Evolutionary conservation across 108 stramenopile species (phyloP), one percentile per base, ranked within the genome.

Genomic region (Halocafeteria seosinensis): DNA sequence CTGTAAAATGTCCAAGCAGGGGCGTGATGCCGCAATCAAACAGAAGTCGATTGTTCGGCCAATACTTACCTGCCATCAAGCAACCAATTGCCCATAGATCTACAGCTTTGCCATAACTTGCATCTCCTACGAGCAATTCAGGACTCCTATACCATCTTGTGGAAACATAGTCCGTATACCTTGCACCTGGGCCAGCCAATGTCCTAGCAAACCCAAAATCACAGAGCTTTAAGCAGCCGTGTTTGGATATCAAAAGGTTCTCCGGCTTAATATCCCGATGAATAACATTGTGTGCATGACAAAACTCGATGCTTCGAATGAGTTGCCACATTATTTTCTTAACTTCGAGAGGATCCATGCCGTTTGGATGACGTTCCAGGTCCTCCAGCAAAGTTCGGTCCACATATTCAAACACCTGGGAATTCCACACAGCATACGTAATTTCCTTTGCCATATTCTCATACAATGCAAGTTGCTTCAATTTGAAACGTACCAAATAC

Each of bases 41-140:
- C n/a, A n/a, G n/a, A n/a, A n/a, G n/a, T n/a, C n/a, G n/a, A n/a
- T n/a, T n/a, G n/a, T n/a, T n/a, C n/a, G n/a, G n/a, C n/a, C n/a
- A n/a, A n/a, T n/a, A n/a, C n/a, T n/a, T n/a, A n/a, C n/a, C n/a
- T 17, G 78, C 82, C 74, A 79, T 76, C 37, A 98, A 90, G 57
- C 92, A 92, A 0, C 96, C 96, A 11, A 88, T 89, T 21, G 87
- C 85, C 92, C 92, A 98, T 62, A 98, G 84, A 64, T 98, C 96
- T 0, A 98, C 90, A 3, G 85, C 72, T 13, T 58, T 70, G 4
- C 77, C 78, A 69, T 82, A 82, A 3, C 63, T 62, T 11, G 78
- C 62, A 9, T 71, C 73, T 0, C 76, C 78, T 8, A 81, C 70
- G 32, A 82, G 67, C n/a, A 78, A 60, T 61, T 82, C 80, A 8